These are phyloP conservation scores for Cytidiella melzeri DNA, from an alignment of 768 basidiomycete species.

Conservation along the genomic window DNA sequence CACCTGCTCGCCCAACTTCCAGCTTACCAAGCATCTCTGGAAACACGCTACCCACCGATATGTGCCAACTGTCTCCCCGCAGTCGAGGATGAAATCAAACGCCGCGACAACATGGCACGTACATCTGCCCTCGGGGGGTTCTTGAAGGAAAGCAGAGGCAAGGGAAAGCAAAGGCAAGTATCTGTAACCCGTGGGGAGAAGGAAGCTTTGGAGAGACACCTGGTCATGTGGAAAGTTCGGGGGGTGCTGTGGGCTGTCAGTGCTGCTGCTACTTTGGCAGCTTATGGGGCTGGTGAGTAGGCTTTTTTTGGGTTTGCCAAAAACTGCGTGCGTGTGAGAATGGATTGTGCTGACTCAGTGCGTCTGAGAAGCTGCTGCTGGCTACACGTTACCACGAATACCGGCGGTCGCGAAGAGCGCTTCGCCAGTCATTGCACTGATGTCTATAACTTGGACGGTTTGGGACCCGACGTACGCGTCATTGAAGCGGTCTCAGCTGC, in stretches of 20 bases:
- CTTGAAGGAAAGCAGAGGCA: slow-evolving; percentile 62
- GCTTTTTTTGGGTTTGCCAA: too few relatives aligned
- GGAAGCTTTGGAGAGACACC: slow-evolving; percentile 41
- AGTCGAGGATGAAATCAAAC: slow-evolving; percentile 76
- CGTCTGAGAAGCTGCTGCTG: slow-evolving; percentile 1
- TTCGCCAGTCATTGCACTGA: slow-evolving; percentile 43
- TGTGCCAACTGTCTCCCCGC: slow-evolving; percentile 69
- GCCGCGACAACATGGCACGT: slow-evolving; percentile 78
- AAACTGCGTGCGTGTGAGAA: too few relatives aligned
- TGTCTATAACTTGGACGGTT: slow-evolving; percentile 71
- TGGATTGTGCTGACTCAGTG: background rate
- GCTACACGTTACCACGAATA: slow-evolving; percentile 3
- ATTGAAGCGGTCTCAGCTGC: slow-evolving; percentile 51
- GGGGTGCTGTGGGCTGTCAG: slow-evolving; percentile 61
- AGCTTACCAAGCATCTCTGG: slow-evolving; percentile 67
- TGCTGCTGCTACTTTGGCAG: slow-evolving; percentile 23
- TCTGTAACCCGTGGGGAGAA: slow-evolving; percentile 35
- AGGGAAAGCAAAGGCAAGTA: slow-evolving; percentile 45
- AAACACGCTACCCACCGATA: slow-evolving; percentile 82
- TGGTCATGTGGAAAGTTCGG: slow-evolving; percentile 62
- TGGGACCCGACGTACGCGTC: slow-evolving; percentile 84
- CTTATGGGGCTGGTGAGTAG: slow-evolving; percentile 15
- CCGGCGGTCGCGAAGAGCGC: slow-evolving; percentile 13
- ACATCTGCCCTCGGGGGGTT: slow-evolving; percentile 69
- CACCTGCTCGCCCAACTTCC: slow-evolving; percentile 57